Percentiles rank a stretch among this genome's conserved stretches.
These are phyloP conservation scores for Candida neerlandica DNA, from an alignment of 1,139 yeast genomes.

Conservation along the genomic window DNA sequence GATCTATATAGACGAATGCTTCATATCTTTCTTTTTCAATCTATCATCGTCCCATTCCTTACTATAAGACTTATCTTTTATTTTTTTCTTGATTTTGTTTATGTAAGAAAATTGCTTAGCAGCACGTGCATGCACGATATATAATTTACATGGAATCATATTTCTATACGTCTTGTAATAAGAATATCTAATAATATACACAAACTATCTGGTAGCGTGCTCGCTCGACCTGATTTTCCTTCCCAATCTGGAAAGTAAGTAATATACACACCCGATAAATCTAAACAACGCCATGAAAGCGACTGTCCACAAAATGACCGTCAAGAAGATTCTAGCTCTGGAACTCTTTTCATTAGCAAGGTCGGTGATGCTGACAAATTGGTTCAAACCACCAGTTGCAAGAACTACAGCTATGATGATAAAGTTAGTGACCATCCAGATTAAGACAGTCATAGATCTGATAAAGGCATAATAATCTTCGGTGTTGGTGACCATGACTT, in stretches of 20 bases:
- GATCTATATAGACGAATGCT: too few species aligned
- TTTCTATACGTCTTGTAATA: too few species aligned
- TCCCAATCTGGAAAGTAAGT: conserved; percentile 48
- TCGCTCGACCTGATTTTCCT: conserved; percentile 26
- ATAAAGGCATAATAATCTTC: conserved; percentile 80
- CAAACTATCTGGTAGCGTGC: conserved; percentile 17
- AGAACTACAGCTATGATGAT: conserved; percentile 71
- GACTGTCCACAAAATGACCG: conserved; percentile 77
- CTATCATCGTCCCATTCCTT: too few species aligned
- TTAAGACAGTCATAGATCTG: conserved; percentile 76
- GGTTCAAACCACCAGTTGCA: conserved; percentile 64
- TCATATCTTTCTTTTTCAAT: too few species aligned
- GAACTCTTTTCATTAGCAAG: conserved; percentile 20
- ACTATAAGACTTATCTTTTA: too few species aligned
- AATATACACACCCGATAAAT: conserved; percentile 65
- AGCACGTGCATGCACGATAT: neutral
- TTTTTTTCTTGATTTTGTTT: too few species aligned
- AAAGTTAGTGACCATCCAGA: conserved; percentile 80
- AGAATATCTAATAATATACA: neutral
- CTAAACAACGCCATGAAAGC: conserved; percentile 79
- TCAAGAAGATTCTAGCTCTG: conserved; percentile 56
- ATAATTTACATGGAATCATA: neutral
- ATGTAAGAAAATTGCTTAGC: neutral
- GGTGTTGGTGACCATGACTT: conserved; percentile 42
- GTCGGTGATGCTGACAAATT: conserved; percentile 24